Percentiles rank a stretch among this genome's conserved stretches.
These are phyloP conservation scores for Mucor piriformis DNA, from an alignment of 371 early-diverging fungal genomes.

Conservation along the genomic window DNA sequence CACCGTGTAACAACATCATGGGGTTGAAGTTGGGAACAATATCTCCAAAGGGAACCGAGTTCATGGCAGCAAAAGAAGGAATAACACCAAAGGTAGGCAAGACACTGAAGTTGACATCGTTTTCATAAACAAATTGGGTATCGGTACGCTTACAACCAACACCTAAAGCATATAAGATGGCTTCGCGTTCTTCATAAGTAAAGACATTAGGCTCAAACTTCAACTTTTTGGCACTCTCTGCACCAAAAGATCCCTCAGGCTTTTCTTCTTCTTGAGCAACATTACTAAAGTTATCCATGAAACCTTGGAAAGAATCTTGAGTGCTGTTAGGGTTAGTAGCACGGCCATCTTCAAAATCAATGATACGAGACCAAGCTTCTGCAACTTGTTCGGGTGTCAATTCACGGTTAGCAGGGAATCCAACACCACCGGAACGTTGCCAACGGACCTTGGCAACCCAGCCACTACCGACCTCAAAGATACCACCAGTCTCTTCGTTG, in stretches of 20 bases:
- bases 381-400: constrained; percentile 86
- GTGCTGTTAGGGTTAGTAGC: constrained; percentile 82
- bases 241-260: constrained; percentile 53
- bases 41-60: constrained; percentile 70
- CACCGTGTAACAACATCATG: constrained; percentile 98
- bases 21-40: constrained; percentile 91
- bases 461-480: constrained; percentile 95
- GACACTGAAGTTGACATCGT: constrained; percentile 73
- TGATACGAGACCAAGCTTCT: constrained; percentile 70
- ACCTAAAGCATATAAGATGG: constrained; percentile 93
- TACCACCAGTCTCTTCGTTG: constrained; percentile 79
- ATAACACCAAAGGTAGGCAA: constrained; percentile 94
- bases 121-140: constrained; percentile 89
- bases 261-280: constrained; percentile 38
- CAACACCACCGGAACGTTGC: constrained; percentile 89
- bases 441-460: constrained; percentile 91
- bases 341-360: constrained; percentile 92
- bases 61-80: constrained; percentile 77
- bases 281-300: constrained; percentile 79
- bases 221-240: constrained; percentile 61
- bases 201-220: constrained; percentile 51
- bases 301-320: constrained; percentile 82
- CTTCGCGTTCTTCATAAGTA: constrained; percentile 85
- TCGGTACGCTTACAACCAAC: constrained; percentile 90
- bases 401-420: constrained; percentile 88